Evolutionary conservation across 116 monocot genomes (phyloP).

Genomic region (Papilionanthe hybrid): DNA sequence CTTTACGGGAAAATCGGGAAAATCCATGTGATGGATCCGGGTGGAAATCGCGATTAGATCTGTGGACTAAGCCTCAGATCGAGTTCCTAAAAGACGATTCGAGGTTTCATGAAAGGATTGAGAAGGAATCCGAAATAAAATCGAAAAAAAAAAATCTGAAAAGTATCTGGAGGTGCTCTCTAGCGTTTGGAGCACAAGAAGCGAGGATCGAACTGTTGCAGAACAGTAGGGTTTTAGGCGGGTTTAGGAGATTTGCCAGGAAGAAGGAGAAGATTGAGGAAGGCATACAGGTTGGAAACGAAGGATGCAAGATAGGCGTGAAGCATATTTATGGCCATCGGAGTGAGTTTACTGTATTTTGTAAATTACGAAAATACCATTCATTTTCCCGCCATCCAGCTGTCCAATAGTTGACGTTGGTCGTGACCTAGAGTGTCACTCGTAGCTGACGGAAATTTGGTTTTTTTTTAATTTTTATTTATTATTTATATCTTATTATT

Average conservation of each 20-base stretch:
- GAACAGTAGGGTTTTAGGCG: background rate
- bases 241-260: background rate
- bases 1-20: background rate
- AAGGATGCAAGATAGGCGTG: background rate
- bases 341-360: background rate
- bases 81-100: background rate
- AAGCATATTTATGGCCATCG: background rate
- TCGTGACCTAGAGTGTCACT: background rate
- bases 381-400: slow-evolving; percentile 8
- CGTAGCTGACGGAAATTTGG: background rate
- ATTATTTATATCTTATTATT: too few species aligned
- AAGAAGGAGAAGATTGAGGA: background rate
- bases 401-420: background rate
- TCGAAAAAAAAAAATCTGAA: background rate
- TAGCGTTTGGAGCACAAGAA: background rate
- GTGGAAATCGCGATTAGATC: background rate
- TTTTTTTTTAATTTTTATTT: too few species aligned
- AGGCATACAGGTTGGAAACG: background rate
- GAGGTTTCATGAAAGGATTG: background rate
- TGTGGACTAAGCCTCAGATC: background rate
- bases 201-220: too few species aligned
- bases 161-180: background rate
- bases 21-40: background rate
- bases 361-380: background rate
- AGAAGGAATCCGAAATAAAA: background rate